Percentiles rank a stretch among this genome's conserved stretches.
phyloP scores from a whole-genome alignment of 163 green algal genomes.

The Chlorella variabilis region DNA sequence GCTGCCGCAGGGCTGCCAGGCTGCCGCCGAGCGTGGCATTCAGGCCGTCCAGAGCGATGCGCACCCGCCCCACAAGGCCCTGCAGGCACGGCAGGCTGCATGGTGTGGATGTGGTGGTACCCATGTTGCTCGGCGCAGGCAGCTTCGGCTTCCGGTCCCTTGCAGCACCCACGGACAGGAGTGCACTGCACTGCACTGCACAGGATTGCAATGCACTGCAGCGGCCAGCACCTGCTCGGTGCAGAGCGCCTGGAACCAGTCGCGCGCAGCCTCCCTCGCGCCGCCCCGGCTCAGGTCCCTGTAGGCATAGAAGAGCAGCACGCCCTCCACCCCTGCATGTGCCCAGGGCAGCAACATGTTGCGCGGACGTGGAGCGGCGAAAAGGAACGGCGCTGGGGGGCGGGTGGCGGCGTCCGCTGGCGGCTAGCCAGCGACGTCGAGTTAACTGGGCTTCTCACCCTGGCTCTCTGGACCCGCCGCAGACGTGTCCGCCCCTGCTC shows the following conservation, averaged over 20 bases:
- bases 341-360: background rate
- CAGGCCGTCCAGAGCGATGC: conserved; percentile 69
- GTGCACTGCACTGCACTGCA: too few relatives aligned
- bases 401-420: too few relatives aligned
- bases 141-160: too few relatives aligned
- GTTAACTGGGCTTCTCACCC: too few relatives aligned
- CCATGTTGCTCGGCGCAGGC: too few relatives aligned
- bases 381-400: too few relatives aligned
- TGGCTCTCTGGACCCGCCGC: too few relatives aligned
- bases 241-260: conserved; percentile 18
- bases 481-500: too few relatives aligned
- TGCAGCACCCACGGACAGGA: too few relatives aligned
- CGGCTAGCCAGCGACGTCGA: too few relatives aligned
- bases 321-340: conserved; percentile 27
- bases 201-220: too few relatives aligned
- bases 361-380: too few relatives aligned
- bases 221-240: background rate
- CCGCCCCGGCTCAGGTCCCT: conserved; percentile 31
- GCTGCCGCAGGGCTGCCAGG: conserved; percentile 39
- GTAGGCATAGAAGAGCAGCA: conserved; percentile 79
- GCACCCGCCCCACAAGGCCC: conserved; percentile 55
- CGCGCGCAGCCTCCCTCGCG: conserved; percentile 38
- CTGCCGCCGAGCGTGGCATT: conserved; percentile 67
- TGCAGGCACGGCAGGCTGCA: conserved; percentile 2
- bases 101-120: background rate